Percentiles rank a stretch among this genome's conserved stretches.
Conservation (phyloP, 345 rosid species). For the Boechera retrofracta region DNA sequence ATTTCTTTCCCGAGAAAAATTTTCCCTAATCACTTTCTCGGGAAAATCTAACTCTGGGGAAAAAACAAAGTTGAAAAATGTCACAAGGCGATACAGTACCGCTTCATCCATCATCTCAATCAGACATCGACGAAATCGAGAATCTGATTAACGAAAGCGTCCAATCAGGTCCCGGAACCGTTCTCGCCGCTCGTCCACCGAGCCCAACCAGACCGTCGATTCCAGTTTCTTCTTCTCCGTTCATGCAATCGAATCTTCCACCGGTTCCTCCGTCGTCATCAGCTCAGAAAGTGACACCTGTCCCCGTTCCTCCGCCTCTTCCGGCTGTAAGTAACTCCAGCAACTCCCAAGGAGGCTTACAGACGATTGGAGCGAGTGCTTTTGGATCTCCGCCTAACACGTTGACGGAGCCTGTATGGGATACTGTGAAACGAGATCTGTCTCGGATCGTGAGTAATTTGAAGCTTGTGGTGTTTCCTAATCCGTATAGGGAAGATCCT, state of each 20-base stretch:
- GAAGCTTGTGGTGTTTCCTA: conserved; percentile 97
- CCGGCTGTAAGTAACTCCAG: conserved; percentile 39
- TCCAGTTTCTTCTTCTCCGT: conserved; percentile 74
- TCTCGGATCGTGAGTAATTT: conserved; percentile 92
- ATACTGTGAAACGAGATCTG: conserved; percentile 96
- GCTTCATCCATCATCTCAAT: conserved; percentile 79
- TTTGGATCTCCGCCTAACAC: conserved; percentile 87
- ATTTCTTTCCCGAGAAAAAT: neutral
- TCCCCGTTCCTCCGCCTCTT: conserved; percentile 51
- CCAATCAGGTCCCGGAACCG: conserved; percentile 66
- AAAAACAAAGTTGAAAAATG: conserved; percentile 42
- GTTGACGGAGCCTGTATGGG: conserved; percentile 97
- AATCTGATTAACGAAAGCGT: conserved; percentile 75
- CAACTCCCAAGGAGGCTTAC: conserved; percentile 2
- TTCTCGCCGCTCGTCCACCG: conserved; percentile 78
- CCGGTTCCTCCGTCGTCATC: conserved; percentile 48
- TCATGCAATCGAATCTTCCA: conserved; percentile 64
- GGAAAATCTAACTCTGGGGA: conserved; percentile 19
- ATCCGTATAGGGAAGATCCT: conserved; percentile 90
- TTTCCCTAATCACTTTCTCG: conserved; percentile 15
- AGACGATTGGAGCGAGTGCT: conserved; percentile 22
- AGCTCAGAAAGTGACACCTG: conserved; percentile 48
- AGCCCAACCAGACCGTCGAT: conserved; percentile 78
- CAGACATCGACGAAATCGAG: conserved; percentile 98
- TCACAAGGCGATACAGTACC: conserved; percentile 83